phyloP scores from a whole-genome alignment of 306 rosid species.

The Cucurbita argyrosperma region DNA sequence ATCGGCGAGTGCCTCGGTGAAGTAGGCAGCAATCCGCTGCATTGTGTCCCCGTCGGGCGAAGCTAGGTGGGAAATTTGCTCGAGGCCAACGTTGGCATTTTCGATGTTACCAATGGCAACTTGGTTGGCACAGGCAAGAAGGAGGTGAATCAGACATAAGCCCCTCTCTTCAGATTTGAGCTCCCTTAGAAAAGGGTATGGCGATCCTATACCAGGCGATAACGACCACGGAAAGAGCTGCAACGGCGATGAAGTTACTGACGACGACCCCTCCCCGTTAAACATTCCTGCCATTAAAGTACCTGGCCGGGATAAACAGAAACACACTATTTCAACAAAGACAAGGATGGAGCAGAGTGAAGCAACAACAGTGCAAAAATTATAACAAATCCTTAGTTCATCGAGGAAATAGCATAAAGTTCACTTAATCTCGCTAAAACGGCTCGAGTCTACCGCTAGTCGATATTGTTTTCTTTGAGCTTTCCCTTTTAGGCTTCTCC shows the following conservation, averaged over 20 bases:
- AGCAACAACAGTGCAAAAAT: neutral
- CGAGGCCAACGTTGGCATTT: constrained; percentile 53
- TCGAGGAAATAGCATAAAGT: neutral
- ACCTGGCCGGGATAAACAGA: neutral
- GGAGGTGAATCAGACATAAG: constrained; percentile 37
- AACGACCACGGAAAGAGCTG: constrained; percentile 17
- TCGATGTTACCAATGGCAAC: constrained; percentile 64
- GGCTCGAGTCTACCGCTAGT: neutral
- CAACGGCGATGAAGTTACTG: constrained; percentile 21
- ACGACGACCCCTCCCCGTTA: constrained; percentile 28
- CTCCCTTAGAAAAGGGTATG: constrained; percentile 39
- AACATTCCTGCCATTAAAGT: constrained; percentile 16
- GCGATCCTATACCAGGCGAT: constrained; percentile 42
- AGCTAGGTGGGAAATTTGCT: constrained; percentile 48
- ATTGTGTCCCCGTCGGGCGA: constrained; percentile 59
- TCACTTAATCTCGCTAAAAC: neutral
- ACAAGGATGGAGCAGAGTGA: neutral
- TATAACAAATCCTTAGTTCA: neutral
- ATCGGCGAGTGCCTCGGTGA: constrained; percentile 63
- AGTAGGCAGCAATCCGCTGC: constrained; percentile 63
- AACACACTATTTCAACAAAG: neutral
- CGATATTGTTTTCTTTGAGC: no score
- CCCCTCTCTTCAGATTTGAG: constrained; percentile 42
- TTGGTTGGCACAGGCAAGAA: constrained; percentile 45
- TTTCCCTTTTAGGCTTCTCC: no score